Evolutionary conservation across 2,329 filamentous ascomycete genomes (phyloP).

Genomic region (Epichloe sp.): DNA sequence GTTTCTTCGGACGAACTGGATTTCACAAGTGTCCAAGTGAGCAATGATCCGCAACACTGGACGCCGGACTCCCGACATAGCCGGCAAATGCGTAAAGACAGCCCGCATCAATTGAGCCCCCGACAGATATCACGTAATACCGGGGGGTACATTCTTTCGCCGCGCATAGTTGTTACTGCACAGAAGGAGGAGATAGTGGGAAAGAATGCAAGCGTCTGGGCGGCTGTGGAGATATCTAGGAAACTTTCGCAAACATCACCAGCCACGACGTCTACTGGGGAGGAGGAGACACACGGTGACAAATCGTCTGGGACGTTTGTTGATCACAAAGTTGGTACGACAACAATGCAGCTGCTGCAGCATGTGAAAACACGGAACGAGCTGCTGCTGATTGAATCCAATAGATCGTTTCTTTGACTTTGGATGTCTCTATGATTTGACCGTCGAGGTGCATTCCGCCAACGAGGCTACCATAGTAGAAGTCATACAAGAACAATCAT

Average conservation of each 20-base stretch:
- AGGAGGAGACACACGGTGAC: background rate
- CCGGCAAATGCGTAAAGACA: background rate
- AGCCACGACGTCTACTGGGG: background rate
- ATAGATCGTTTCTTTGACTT: constrained; percentile 25
- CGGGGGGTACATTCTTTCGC: constrained; percentile 22
- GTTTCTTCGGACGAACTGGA: constrained; percentile 1
- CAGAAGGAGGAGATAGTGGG: constrained; percentile 24
- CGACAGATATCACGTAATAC: constrained; percentile 5
- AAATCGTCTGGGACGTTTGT: constrained; percentile 7
- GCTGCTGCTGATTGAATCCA: constrained; percentile 1
- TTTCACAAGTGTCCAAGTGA: background rate
- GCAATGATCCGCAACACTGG: background rate
- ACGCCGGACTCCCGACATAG: background rate
- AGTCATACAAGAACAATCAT: constrained; percentile 30
- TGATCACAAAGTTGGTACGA: constrained; percentile 11
- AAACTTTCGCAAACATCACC: constrained; percentile 19
- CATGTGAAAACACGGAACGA: too few species aligned
- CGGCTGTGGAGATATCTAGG: constrained; percentile 33
- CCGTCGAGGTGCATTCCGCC: constrained; percentile 31
- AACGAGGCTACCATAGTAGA: constrained; percentile 29
- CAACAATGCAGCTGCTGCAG: background rate
- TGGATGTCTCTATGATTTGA: constrained; percentile 36
- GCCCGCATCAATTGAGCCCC: constrained; percentile 1
- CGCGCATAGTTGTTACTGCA: constrained; percentile 29
- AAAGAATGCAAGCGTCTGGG: constrained; percentile 29